A percentile compares a stretch with the other conserved stretches of the same genome.
These are phyloP conservation scores for Penicillium sp. DNA, from an alignment of 2,329 filamentous ascomycete genomes.

Conservation along the genomic window DNA sequence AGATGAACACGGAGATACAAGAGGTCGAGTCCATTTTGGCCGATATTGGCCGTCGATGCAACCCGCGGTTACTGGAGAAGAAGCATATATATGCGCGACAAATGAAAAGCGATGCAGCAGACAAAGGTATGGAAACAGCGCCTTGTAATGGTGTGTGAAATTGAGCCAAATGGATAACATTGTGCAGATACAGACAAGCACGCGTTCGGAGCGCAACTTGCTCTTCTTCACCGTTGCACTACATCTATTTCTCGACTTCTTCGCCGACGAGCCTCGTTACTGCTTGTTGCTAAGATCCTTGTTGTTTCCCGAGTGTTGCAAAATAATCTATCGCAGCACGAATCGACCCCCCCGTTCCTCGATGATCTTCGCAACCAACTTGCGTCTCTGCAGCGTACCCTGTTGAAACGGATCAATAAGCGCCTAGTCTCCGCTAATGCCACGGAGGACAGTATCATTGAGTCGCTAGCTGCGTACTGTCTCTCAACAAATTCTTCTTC, in stretches of 20 bases:
- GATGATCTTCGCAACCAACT: constrained; percentile 66
- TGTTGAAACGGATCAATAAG: constrained; percentile 65
- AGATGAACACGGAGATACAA: constrained; percentile 79
- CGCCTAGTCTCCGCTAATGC: constrained; percentile 47
- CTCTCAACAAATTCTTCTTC: constrained; percentile 77
- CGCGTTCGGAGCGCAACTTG: constrained; percentile 56
- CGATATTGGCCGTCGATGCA: constrained; percentile 74
- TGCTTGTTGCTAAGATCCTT: constrained; percentile 67
- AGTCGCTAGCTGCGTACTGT: constrained; percentile 78
- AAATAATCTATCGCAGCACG: constrained; percentile 65
- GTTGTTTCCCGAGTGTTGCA: constrained; percentile 73
- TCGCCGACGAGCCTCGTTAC: constrained; percentile 50
- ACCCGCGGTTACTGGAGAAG: constrained; percentile 65
- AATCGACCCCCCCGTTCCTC: constrained; percentile 52
- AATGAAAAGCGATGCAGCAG: constrained; percentile 38
- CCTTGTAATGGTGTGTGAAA: neutral
- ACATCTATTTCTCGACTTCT: constrained; percentile 54
- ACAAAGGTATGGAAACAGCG: constrained; percentile 31
- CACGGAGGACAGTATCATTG: constrained; percentile 57
- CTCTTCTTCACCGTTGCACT: constrained; percentile 58
- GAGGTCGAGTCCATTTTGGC: constrained; percentile 69
- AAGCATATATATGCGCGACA: constrained; percentile 62
- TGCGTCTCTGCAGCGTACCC: constrained; percentile 60
- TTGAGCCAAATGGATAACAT: constrained; percentile 18
- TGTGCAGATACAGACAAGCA: constrained; percentile 41